These are phyloP conservation scores for Pharnaceum exiguum DNA, from an alignment of 148 eudicot genomes.

Conservation along the genomic window DNA sequence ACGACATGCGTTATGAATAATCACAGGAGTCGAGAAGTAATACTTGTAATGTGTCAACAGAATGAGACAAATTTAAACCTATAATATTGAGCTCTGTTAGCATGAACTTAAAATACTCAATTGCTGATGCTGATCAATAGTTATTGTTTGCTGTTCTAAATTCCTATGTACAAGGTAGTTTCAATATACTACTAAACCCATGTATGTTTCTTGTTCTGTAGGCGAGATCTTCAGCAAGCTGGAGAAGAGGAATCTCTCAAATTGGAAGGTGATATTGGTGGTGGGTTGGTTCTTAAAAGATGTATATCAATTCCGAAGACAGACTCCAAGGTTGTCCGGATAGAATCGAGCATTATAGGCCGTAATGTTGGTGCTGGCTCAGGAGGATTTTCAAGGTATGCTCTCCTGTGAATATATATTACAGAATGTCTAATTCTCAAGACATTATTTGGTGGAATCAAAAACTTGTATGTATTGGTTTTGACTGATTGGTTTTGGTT, in stretches of 20 bases:
- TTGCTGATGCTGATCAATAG: not conserved
- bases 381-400: slow-evolving; percentile 94
- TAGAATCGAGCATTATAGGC: slow-evolving; percentile 72
- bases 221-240: slow-evolving; percentile 87
- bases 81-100: not conserved
- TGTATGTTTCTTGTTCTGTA: slow-evolving; percentile 24
- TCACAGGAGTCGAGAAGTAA: too few species aligned
- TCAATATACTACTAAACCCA: too few species aligned
- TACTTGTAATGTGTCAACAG: too few species aligned
- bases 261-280: slow-evolving; percentile 91
- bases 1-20: too few species aligned
- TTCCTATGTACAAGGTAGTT: not conserved
- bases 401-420: not conserved
- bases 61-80: not conserved
- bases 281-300: slow-evolving; percentile 67
- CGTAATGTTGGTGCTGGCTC: slow-evolving; percentile 96
- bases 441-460: too few species aligned
- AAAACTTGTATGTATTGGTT: too few species aligned
- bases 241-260: slow-evolving; percentile 72
- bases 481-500: too few species aligned
- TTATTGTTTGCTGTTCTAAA: not conserved
- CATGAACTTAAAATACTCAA: slow-evolving; percentile 2
- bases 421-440: not conserved
- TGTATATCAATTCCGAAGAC: slow-evolving; percentile 52
- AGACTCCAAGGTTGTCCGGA: slow-evolving; percentile 39